Conservation (phyloP, 768 basidiomycete species). For the Paxillus rubicundulus region DNA sequence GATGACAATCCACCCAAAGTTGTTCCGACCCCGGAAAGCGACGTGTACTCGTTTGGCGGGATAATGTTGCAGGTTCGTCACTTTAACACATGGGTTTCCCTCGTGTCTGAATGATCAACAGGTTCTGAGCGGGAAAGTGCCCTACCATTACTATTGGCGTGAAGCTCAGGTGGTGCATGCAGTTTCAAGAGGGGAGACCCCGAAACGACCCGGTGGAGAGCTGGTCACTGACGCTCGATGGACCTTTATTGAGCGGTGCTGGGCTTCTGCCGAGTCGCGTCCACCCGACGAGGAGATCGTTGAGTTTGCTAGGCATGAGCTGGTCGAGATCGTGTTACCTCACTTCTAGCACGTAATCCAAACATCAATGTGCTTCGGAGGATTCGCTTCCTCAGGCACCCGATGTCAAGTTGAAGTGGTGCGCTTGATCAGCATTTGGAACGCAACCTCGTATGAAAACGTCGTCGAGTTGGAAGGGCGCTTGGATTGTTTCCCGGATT, state of each 20-base stretch:
- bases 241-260: slow-evolving; percentile 7
- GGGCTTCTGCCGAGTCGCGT: neutral
- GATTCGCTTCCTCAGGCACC: too few species aligned
- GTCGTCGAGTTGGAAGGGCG: too few species aligned
- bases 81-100: slow-evolving; percentile 20
- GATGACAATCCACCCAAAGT: neutral
- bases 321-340: too few species aligned
- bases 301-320: too few species aligned
- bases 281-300: neutral
- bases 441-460: too few species aligned
- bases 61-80: slow-evolving; percentile 29
- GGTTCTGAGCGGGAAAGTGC: slow-evolving; percentile 6
- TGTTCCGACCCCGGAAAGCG: slow-evolving; percentile 28
- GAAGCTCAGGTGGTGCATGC: neutral
- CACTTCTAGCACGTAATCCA: too few species aligned
- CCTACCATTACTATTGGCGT: slow-evolving; percentile 2
- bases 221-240: neutral
- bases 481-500: too few species aligned
- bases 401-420: too few species aligned
- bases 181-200: neutral
- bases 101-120: neutral
- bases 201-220: neutral
- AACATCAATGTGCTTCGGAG: too few species aligned
- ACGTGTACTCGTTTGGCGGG: slow-evolving; percentile 36
- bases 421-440: too few species aligned